Base-by-base conservation (phyloP, 2,329 filamentous ascomycete species). In the Colletotrichum cereale region DNA sequence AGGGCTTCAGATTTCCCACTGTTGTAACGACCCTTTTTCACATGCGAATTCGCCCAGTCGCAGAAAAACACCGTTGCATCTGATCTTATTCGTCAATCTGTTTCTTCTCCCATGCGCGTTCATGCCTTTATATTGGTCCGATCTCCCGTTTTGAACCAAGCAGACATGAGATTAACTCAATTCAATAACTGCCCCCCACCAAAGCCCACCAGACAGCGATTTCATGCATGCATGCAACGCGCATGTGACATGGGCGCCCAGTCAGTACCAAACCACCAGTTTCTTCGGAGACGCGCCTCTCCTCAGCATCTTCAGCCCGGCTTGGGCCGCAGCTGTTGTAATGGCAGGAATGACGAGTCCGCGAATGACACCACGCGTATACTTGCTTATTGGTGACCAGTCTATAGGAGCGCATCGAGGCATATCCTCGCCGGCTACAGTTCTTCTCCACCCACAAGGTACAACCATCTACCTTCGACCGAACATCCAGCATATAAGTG, bases 151-250 rank as follows among this genome's bases (percentile, higher is more conserved):
- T 52, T 21, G 29, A 26, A 34, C 7, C 60, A 52, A 21, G 5
- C 14, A 40, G 11, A 50, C 44, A 62, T 62, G 60, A 16, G 60
- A 62, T n/a, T 34, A 62, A 62, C 60, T 62, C 60, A 62, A 62
- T 62, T 62, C 26, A 21, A 52, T 24, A 47, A 24, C 1, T 8
- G 31, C 10, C 16, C 31, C 14, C 12, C 26, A 24, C 44, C 34
- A 24, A 10, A 7, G 12, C 42, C 58, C 38, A 24, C 24, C 34
- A 4, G 29, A 38, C 34, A n/a, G 5, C 42, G 12, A 3, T 24
- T 47, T 62, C 44, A 62, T 50, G 58, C 58, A 50, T 11, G 2
- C 8, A 2, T 14, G 2, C 0, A 36, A 18, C 31, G 0, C 1
- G 21, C 42, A 5, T 5, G 11, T 26, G 3, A 31, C 24, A 58